Evolutionary conservation across 164 flowering plant species (phyloP).

Genomic region (Aristolochia contorta): DNA sequence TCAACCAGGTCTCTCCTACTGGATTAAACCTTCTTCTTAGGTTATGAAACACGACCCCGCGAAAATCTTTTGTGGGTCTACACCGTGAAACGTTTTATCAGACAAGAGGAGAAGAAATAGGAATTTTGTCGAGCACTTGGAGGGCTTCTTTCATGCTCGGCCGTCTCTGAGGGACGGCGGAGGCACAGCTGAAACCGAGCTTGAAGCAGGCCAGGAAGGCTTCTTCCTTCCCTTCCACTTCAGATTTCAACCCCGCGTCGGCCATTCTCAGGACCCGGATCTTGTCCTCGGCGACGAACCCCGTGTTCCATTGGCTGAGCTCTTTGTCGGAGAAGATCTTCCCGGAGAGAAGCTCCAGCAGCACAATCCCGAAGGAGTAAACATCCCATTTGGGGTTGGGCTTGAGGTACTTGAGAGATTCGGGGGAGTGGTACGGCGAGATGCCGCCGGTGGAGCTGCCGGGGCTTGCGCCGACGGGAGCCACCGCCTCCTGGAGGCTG

Average conservation of each 20-base stretch:
- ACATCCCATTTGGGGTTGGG: constrained; percentile 89
- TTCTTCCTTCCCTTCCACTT: constrained; percentile 82
- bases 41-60: not conserved
- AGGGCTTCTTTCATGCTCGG: constrained; percentile 84
- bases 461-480: constrained; percentile 42
- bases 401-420: constrained; percentile 71
- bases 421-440: constrained; percentile 85
- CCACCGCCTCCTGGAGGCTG: constrained; percentile 41
- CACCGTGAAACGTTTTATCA: not conserved
- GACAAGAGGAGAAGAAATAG: constrained; percentile 10
- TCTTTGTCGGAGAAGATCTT: constrained; percentile 44
- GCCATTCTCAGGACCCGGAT: constrained; percentile 51
- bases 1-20: not conserved
- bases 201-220: constrained; percentile 50
- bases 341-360: constrained; percentile 79
- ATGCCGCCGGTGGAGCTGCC: constrained; percentile 28
- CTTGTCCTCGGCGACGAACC: constrained; percentile 48
- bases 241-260: constrained; percentile 65
- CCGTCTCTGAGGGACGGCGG: constrained; percentile 60
- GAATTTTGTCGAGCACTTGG: constrained; percentile 68
- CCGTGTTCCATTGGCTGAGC: constrained; percentile 34
- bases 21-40: not conserved
- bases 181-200: constrained; percentile 60
- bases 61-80: not conserved
- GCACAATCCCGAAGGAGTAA: constrained; percentile 69